Conservation (phyloP, 1,284 basidiomycete genomes). For the Fomitopsis schrenkii region DNA sequence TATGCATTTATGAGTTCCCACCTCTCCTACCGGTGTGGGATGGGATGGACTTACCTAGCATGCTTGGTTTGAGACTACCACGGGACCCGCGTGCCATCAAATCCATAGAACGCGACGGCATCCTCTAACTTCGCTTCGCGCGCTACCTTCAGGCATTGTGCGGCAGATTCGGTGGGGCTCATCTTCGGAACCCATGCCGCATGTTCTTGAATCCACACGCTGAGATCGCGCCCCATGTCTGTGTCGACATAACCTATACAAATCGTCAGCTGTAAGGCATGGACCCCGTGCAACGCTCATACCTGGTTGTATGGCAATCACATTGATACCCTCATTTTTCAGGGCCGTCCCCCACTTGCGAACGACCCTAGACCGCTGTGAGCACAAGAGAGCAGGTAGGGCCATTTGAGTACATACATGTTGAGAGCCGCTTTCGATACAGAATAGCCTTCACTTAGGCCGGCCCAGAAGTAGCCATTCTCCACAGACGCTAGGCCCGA, state of each 20-base stretch:
- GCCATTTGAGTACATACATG: conserved; percentile 2
- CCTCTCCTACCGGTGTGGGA: no score
- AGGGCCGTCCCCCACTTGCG: no score
- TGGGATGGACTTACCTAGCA: no score
- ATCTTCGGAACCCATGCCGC: background rate
- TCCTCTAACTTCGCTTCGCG: background rate
- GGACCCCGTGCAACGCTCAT: background rate
- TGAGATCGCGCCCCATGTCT: background rate
- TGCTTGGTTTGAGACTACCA: background rate
- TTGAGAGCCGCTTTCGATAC: conserved; percentile 8
- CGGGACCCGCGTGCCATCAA: background rate
- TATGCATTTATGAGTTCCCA: no score
- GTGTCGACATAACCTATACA: background rate
- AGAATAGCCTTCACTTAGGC: background rate
- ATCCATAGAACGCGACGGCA: background rate
- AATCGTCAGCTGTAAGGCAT: background rate
- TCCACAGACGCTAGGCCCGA: background rate
- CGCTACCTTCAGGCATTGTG: background rate
- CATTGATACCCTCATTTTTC: no score
- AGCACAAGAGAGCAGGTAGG: background rate
- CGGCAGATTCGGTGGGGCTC: background rate
- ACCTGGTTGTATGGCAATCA: no score
- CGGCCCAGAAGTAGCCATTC: background rate
- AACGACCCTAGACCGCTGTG: background rate
- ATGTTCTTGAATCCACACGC: background rate